A percentile compares a stretch with the other conserved stretches of the same genome.
phyloP scores from a whole-genome alignment of 2,329 filamentous ascomycete species.

The Thielaviopsis ethacetica region DNA sequence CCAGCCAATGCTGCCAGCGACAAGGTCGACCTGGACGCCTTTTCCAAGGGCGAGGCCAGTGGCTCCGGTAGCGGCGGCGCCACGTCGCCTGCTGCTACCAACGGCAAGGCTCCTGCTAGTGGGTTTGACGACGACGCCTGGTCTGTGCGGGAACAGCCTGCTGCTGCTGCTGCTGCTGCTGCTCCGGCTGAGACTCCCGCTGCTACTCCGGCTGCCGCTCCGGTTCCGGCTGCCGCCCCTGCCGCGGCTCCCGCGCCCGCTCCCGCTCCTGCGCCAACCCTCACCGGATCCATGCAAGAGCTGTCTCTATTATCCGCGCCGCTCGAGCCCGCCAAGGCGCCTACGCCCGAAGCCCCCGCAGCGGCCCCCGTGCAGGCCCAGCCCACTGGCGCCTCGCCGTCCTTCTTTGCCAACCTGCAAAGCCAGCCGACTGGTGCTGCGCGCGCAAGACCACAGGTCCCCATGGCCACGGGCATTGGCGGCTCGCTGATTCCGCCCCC shows the following conservation, averaged over 20 bases:
- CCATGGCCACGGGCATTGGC: constrained; percentile 15
- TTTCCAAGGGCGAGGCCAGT: constrained; percentile 40
- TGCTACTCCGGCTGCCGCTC: constrained; percentile 15
- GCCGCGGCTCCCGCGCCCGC: constrained; percentile 17
- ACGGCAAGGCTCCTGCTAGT: constrained; percentile 19
- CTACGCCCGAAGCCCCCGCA: constrained; percentile 17
- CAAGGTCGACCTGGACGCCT: constrained; percentile 72
- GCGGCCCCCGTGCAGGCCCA: constrained; percentile 25
- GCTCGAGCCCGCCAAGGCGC: constrained; percentile 32
- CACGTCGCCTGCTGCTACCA: constrained; percentile 14
- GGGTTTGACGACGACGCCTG: constrained; percentile 96
- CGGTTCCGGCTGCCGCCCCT: constrained; percentile 19
- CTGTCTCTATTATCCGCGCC: constrained; percentile 37
- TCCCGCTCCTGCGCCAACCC: not conserved
- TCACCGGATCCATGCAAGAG: constrained; percentile 49
- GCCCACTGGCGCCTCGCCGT: constrained; percentile 38
- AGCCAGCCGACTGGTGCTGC: constrained; percentile 25
- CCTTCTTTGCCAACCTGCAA: constrained; percentile 34
- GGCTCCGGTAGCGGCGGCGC: not conserved
- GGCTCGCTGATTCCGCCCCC: constrained; percentile 42
- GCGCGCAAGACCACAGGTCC: constrained; percentile 18
- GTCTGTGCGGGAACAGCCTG: constrained; percentile 56
- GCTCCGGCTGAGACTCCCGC: not conserved
- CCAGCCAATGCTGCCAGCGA: constrained; percentile 77
- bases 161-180: not conserved